phyloP scores from a whole-genome alignment of 495 filamentous ascomycete species.

The Astrocystis sublimbata region DNA sequence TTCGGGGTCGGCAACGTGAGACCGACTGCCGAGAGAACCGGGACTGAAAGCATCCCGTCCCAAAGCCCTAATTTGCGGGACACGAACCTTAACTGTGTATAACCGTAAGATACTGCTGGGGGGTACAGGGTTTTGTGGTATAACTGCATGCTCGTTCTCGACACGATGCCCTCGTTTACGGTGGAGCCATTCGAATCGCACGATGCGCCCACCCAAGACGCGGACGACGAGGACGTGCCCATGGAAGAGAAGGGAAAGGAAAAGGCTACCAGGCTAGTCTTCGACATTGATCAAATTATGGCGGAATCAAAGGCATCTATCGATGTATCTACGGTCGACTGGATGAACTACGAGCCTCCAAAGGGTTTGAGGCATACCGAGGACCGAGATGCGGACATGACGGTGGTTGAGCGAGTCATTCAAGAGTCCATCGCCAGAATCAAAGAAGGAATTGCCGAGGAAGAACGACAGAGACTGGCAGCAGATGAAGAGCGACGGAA shows the following conservation, averaged over 20 bases:
- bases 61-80: no score
- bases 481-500: no score
- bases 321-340: slow-evolving; percentile 25
- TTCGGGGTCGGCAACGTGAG: no score
- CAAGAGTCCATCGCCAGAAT: slow-evolving; percentile 36
- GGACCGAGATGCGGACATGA: slow-evolving; percentile 29
- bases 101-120: no score
- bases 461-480: slow-evolving; percentile 17
- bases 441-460: slow-evolving; percentile 34
- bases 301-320: neutral
- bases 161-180: slow-evolving; percentile 18
- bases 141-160: slow-evolving; percentile 19
- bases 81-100: no score
- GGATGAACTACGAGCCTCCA: slow-evolving; percentile 39
- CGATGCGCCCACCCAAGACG: neutral
- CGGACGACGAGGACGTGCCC: neutral
- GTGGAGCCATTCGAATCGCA: slow-evolving; percentile 7
- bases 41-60: no score
- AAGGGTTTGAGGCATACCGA: slow-evolving; percentile 28
- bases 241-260: slow-evolving; percentile 26
- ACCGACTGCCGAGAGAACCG: no score
- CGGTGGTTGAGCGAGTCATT: slow-evolving; percentile 30
- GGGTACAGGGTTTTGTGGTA: neutral
- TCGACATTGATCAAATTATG: neutral
- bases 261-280: slow-evolving; percentile 18